Base-by-base conservation (phyloP, 2,329 filamentous ascomycete genomes). In the Xylariomycetidae sp. region DNA sequence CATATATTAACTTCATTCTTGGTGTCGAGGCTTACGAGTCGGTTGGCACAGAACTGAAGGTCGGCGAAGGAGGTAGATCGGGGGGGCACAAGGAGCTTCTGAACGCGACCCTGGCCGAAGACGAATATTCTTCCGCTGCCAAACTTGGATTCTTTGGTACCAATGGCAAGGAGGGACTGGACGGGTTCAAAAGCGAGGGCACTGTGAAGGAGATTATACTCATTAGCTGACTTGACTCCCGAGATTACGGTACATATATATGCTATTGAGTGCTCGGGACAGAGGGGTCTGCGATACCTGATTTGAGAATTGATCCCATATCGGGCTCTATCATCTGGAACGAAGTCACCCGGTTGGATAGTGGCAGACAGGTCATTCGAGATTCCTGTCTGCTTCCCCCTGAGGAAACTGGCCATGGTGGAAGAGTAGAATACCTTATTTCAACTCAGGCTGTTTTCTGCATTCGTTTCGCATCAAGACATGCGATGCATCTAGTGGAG, bases 311-410 rank as follows among this genome's bases (percentile, higher is more conserved):
- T 86, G 60, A 96, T 82, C 40, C 89, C 88, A 59, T 85, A 90
- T 44, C 86, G 79, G 32, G 77, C 76, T 50, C 88, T 85, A 62
- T 95, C 87, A 57, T 96, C 88, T 16, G 90, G 77, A 38, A 77
- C 69, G 57, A 97, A 95, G 11, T 86, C 66, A 41, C 87, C 85
- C 23, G 87, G 76, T 13, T 78, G 71, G 43, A 97, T 79, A 46
- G 82, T 85, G 13, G 81, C 80, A 33, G 89, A 95, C 46, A 98
- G 74, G 65, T 97, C 92, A 63, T 83, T 86, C 58, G 88, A 84
- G 50, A 98, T 84, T 53, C 92, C 92, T 37, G 88, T 79, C 72
- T 97, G 92, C 72, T 94, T 96, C 50, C 86, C 85, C 58, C 92
- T 76, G 43, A 98, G 68, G 58, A 97, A 90, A 51, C 85, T 79